Conservation (phyloP, 768 basidiomycete species). For the Amanita inopinata region DNA sequence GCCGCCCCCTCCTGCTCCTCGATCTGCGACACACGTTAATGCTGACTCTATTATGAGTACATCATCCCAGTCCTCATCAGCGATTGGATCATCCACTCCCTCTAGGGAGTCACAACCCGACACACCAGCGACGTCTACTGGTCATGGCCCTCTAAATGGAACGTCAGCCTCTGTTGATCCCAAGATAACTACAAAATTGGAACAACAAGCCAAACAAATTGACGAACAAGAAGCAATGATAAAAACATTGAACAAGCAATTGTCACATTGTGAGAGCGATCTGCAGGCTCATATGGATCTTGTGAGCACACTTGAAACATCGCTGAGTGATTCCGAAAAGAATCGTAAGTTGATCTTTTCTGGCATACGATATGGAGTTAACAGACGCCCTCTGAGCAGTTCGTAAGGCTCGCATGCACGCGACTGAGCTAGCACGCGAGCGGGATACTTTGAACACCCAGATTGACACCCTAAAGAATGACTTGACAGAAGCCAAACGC, state of each 20-base stretch:
- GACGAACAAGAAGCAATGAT: constrained; percentile 88
- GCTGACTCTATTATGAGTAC: constrained; percentile 47
- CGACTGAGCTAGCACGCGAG: constrained; percentile 81
- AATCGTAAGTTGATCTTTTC: constrained; percentile 52
- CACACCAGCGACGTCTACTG: constrained; percentile 55
- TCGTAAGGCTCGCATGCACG: constrained; percentile 90
- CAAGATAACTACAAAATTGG: constrained; percentile 50
- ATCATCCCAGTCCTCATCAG: constrained; percentile 51
- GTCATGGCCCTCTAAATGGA: constrained; percentile 31
- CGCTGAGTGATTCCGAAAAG: constrained; percentile 86
- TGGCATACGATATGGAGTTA: not conserved
- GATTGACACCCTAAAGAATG: constrained; percentile 56
- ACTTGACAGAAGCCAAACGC: constrained; percentile 68
- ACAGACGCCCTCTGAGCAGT: constrained; percentile 33
- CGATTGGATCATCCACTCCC: constrained; percentile 39
- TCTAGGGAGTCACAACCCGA: constrained; percentile 67
- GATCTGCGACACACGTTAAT: constrained; percentile 27
- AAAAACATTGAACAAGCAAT: constrained; percentile 87
- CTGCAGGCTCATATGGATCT: constrained; percentile 88
- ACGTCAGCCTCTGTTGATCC: constrained; percentile 34
- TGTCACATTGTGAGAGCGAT: constrained; percentile 89
- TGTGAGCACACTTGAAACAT: constrained; percentile 74
- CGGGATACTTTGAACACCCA: constrained; percentile 65
- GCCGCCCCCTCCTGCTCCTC: constrained; percentile 77
- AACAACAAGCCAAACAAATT: constrained; percentile 65